Evolutionary conservation across 2,329 filamentous ascomycete genomes (phyloP), one percentile per base, ranked within the genome.

Genomic region (Venturia oleaginea): DNA sequence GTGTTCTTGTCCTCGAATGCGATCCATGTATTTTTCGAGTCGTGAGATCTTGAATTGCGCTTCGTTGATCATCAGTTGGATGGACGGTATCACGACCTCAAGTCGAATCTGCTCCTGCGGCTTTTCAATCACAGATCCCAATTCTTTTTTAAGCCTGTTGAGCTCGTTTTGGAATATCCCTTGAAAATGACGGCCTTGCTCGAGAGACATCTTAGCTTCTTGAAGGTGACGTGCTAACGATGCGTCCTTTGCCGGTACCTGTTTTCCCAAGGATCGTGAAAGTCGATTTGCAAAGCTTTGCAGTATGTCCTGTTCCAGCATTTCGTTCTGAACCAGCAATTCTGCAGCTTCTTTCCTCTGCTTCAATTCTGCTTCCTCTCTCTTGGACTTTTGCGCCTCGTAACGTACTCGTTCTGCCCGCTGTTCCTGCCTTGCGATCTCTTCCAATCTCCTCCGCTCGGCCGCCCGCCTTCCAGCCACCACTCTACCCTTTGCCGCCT

Each of bases 401-500:
- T 51, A 17, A 15, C 27, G 11, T 51, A 22, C 59, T 43, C 37
- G 27, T 42, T 43, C 34, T 13, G 37, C 59, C 19, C 32, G 27
- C 37, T 42, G 13, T n/a, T 60, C 59, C 34, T 43, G 32, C 32
- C 55, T 60, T 30, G 59, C 34, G 7, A 32, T 43, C 37, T 60
- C 40, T n/a, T 60, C 59, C 59, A 27, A 40, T 37, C 59, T 38
- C 34, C 37, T 67, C 22, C 38, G 34, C 57, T 61, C 61, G 27
- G 55, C 55, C 32, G 32, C 57, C 37, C 64, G 24, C 37, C 48
- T 40, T 32, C 24, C 15, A 59, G 73, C 74, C 24, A 68, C 66
- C 19, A 65, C 37, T 22, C 74, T 67, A 10, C 75, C 74, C 40
- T 68, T 68, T 8, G 72, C 72, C n/a, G 77, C 75, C 66, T 78